Evolutionary conservation across 495 filamentous ascomycete species (phyloP), one percentile per base, ranked within the genome.

Genomic region (Pseudoneurospora amorphoporcata): DNA sequence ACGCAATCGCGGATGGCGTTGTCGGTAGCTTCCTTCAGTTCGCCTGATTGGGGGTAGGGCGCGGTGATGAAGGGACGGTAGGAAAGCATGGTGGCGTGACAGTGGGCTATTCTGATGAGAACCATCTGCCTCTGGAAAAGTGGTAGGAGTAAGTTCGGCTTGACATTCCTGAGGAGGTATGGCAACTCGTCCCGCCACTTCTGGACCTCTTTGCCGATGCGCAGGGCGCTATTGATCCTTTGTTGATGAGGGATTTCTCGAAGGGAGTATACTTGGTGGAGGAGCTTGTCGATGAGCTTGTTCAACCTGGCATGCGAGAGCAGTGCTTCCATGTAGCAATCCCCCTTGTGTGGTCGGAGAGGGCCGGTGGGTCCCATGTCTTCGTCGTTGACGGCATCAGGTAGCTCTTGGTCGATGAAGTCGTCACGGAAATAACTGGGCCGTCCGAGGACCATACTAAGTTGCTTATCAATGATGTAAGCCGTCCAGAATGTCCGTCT

Each of bases 401-500:
- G 88, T 8, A 86, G 76, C 9, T 85, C 82, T 68, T 89, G 87
- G 68, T 87, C 86, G 47, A 86, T 83, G 65, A 85, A 84, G 42
- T 86, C 86, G 40, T 86, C 83, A 74, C 83, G 84, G 17, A 88
- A 80, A n/a, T 86, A 72, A n/a, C 82, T 75, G 8, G 88, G 87
- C 16, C 87, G 77, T 2, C 88, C 88, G 69, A 87, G 83, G 75
- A 88, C 83, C 58, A 86, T 80, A 71, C 84, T 86, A n/a, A 89
- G 79, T 73, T 89, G 87, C 74, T 85, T 87, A 76, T 89, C 88
- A 16, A 89, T 73, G 37, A 84, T 84, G 73, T 87, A 88, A 2
- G 82, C 84, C 42, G 85, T 84, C 87, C 87, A 89, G 37, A 90
- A 88, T 6, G 86, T 84, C 5, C 88, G 85, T 71, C 87, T 88